Conservation (phyloP, 352 stramenopile species). For the Peronosclerospora sorghi region DNA sequence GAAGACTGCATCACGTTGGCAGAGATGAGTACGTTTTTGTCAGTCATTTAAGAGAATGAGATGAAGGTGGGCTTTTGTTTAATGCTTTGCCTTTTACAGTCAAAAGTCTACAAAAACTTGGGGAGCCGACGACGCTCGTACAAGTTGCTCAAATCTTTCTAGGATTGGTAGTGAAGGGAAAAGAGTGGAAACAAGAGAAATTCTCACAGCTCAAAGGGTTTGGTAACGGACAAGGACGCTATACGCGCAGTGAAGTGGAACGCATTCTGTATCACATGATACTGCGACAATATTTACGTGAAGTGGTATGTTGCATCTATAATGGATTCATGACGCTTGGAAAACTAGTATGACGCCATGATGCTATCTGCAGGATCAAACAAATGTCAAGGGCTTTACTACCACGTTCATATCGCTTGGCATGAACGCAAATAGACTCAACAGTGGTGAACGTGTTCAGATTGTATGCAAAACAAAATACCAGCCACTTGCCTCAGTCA, state of each 20-base stretch:
- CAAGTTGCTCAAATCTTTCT: slow-evolving; percentile 71
- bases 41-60: not conserved
- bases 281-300: slow-evolving; percentile 67
- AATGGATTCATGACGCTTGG: not conserved
- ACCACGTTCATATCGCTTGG: slow-evolving; percentile 69
- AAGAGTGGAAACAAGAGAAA: slow-evolving; percentile 57
- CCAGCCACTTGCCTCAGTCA: slow-evolving; percentile 17
- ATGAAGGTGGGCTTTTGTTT: not conserved
- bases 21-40: slow-evolving; percentile 41
- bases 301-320: slow-evolving; percentile 30
- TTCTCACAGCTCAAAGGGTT: slow-evolving; percentile 49
- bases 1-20: slow-evolving; percentile 52
- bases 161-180: slow-evolving; percentile 50
- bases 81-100: slow-evolving; percentile 16
- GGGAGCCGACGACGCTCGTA: slow-evolving; percentile 54
- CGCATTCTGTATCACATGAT: slow-evolving; percentile 84
- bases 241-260: slow-evolving; percentile 67
- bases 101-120: slow-evolving; percentile 47
- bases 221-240: slow-evolving; percentile 60
- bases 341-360: not conserved
- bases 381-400: slow-evolving; percentile 72
- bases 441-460: slow-evolving; percentile 54
- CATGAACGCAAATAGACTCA: slow-evolving; percentile 36
- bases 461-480: slow-evolving; percentile 75
- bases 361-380: slow-evolving; percentile 44